A percentile compares a stretch with the other conserved stretches of the same genome.
Evolutionary conservation across 2,329 filamentous ascomycete species (phyloP).

Genomic region (Exophiala sp.): DNA sequence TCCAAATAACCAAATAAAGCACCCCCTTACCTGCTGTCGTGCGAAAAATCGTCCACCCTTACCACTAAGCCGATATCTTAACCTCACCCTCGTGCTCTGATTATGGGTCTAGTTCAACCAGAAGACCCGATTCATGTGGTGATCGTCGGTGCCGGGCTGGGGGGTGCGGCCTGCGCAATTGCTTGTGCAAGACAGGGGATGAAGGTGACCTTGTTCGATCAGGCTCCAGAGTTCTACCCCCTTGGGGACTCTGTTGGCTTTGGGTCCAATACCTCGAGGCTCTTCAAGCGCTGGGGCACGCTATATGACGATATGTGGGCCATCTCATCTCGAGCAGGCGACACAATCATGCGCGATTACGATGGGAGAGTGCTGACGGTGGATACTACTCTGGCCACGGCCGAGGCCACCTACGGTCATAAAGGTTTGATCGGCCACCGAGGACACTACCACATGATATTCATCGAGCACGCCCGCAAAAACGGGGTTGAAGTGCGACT

Average conservation of each 20-base stretch:
- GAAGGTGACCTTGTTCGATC: conserved; percentile 38
- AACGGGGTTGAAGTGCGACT: conserved; percentile 31
- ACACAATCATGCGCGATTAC: conserved; percentile 28
- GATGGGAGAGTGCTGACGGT: conserved; percentile 27
- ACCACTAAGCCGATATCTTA: no score
- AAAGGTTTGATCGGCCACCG: conserved; percentile 33
- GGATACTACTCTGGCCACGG: conserved; percentile 15
- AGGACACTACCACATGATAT: conserved; percentile 33
- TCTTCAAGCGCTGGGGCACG: conserved; percentile 33
- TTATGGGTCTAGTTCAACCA: no score
- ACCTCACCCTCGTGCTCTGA: no score
- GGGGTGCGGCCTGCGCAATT: conserved; percentile 34
- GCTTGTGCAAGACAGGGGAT: conserved; percentile 23
- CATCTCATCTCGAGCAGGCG: conserved; percentile 25
- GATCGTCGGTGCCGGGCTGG: conserved; percentile 45
- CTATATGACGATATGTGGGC: conserved; percentile 29
- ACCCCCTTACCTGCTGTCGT: no score
- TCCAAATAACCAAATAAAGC: no score
- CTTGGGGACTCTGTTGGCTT: conserved; percentile 47
- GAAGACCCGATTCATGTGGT: conserved; percentile 6
- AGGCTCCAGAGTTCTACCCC: conserved; percentile 41
- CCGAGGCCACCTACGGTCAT: conserved; percentile 7
- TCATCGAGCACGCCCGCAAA: conserved; percentile 30
- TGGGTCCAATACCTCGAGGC: conserved; percentile 23
- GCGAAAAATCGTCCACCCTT: no score